phyloP scores from a whole-genome alignment of 169 alveolate species.

The Plasmodium billcollinsi region DNA sequence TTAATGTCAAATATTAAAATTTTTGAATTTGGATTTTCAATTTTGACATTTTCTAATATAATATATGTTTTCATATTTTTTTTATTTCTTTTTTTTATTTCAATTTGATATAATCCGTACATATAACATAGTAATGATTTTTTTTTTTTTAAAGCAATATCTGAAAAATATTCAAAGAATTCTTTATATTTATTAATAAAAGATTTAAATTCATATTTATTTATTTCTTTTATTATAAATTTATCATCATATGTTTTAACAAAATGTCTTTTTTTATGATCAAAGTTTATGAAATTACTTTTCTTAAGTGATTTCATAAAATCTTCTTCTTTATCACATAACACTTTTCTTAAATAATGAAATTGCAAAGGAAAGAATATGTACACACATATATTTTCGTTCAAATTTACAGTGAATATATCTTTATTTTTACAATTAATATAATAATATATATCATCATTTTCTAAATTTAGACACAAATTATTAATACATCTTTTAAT shows the following conservation, averaged over 20 bases:
- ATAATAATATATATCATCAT: constrained; percentile 11
- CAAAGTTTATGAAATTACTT: constrained; percentile 70
- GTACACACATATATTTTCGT: constrained; percentile 32
- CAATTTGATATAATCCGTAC: constrained; percentile 66
- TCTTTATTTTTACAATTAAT: constrained; percentile 55
- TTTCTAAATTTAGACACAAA: not conserved
- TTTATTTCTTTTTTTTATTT: constrained; percentile 38
- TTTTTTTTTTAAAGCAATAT: constrained; percentile 31
- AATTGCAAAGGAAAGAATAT: constrained; percentile 69
- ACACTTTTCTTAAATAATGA: constrained; percentile 49
- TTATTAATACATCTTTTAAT: constrained; percentile 18
- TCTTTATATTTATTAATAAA: constrained; percentile 62
- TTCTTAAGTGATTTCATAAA: constrained; percentile 64
- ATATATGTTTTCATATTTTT: constrained; percentile 52
- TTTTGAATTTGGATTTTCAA: constrained; percentile 36
- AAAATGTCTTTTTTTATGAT: constrained; percentile 52
- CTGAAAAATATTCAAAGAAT: constrained; percentile 69
- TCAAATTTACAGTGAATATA: constrained; percentile 3
- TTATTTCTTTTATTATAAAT: constrained; percentile 69
- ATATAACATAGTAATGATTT: constrained; percentile 50
- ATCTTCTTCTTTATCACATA: constrained; percentile 32
- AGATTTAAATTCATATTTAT: constrained; percentile 66
- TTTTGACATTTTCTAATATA: constrained; percentile 68
- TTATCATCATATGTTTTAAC: constrained; percentile 65
- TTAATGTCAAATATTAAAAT: constrained; percentile 74